Evolutionary conservation across 2,329 filamentous ascomycete genomes (phyloP), one percentile per base, ranked within the genome.

Genomic region (Chrysoporthe austroafricana): DNA sequence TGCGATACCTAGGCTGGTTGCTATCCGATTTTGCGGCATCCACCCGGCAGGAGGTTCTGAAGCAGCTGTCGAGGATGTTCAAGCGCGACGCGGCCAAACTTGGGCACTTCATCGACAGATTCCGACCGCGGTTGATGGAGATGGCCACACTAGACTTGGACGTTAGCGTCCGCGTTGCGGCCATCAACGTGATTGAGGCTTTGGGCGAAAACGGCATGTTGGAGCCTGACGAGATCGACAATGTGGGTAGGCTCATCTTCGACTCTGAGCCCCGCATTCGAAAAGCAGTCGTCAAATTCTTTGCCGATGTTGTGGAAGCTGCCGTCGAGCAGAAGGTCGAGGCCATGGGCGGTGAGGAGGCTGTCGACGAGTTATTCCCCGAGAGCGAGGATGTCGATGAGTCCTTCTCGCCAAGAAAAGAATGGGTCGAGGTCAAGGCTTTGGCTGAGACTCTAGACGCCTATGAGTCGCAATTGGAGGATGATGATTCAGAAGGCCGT

Each of bases 1-100:
- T 99, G 62, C 90, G 96, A 69, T 99, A 99, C 75, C 84, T 99
- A 6, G 96, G 96, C 63, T 99, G 96, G 96, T 90, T 97, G 75
- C 84, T 99, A 42, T 97, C 94, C 4, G 96, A 99, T 76, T 86
- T 89, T 3, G 85, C 90, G 69, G 84, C 90, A 0, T 81, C 88
- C 9, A 94, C 93, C 32, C 88, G 96, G 64, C 86, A 90, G n/a
- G 94, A 97, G 77, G 93, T 96, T 2, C 80, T 99, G 54, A 92
- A 90, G 74, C 94, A 98, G 77, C 84, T 99, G 16, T 85, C 88
- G 32, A 89, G 87, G 67, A 85, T 99, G 5, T 95, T 96, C 79
- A 90, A 89, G 74, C 89, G 92, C 68, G 90, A 92, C 71, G 89
- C 94, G 64, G 93, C 93, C 76, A 88, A 96, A 71, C 83, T 99